A percentile compares a stretch with the other conserved stretches of the same genome.
Evolutionary conservation across 192 early-diverging fungal genomes (phyloP).

Genomic region (Thamnidium elegans): DNA sequence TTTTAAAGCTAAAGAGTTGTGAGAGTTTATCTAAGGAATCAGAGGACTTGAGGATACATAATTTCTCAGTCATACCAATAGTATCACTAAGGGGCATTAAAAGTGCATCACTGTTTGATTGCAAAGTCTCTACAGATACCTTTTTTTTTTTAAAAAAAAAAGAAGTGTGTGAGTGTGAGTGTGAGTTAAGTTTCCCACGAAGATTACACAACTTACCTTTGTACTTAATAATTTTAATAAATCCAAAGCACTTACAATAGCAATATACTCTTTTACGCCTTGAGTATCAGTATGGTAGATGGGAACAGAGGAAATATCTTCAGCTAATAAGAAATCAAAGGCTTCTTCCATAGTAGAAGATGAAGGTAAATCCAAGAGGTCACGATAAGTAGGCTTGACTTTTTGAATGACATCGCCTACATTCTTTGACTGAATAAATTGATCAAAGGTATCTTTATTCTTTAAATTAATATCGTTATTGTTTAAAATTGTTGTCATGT

Average conservation of each 20-base stretch:
- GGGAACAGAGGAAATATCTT: constrained; percentile 55
- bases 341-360: constrained; percentile 52
- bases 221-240: constrained; percentile 42
- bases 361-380: constrained; percentile 47
- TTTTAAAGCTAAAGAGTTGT: constrained; percentile 5
- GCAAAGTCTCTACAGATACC: neutral
- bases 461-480: neutral
- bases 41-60: constrained; percentile 11
- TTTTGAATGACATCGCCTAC: constrained; percentile 16
- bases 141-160: neutral
- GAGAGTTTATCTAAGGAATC: constrained; percentile 15
- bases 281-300: constrained; percentile 42
- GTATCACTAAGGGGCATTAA: constrained; percentile 14
- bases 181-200: neutral
- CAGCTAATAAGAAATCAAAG: constrained; percentile 49
- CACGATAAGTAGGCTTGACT: constrained; percentile 18
- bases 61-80: constrained; percentile 17
- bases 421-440: constrained; percentile 22
- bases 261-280: constrained; percentile 40
- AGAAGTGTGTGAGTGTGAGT: neutral
- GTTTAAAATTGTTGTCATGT: neutral
- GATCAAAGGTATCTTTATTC: neutral
- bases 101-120: neutral
- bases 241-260: constrained; percentile 52
- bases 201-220: constrained; percentile 18